Base-by-base conservation (phyloP, 1,284 basidiomycete species). In the Ustilago esculenta region DNA sequence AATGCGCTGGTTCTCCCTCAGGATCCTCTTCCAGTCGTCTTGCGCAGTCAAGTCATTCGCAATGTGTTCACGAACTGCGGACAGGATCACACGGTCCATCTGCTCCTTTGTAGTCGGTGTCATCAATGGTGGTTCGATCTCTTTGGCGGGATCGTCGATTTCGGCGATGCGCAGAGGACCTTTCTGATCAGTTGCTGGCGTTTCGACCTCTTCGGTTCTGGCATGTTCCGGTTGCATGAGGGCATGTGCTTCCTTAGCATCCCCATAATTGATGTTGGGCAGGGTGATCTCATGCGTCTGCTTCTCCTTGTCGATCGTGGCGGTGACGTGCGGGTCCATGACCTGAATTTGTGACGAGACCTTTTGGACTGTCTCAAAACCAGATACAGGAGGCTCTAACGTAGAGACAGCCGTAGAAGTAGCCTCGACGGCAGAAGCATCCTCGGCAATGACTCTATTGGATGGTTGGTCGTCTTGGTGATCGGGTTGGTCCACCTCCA, bases 31-130 rank as follows among this genome's bases (percentile, higher is more conserved):
- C 51, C 54, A 64, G 21, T 60, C 57, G 14, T 48, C 37, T 20
- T 48, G 36, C 17, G 14, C 15, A 3, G 25, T 27, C 7, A 33
- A 5, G 35, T 27, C 42, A 10, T 17, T 33, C 6, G 42, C 41
- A 21, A 65, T 58, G 46, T 65, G 43, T 24, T 50, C 36, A 5
- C 36, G 47, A 2, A 63, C 35, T 4, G 57, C 60, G 12, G 35
- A n/a, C 5, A 50, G 20, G 25, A 48, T 42, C 1, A 56, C 60
- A n/a, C 45, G 51, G 3, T 73, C 70, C 15, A 64, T 11, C 32
- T 73, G 71, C 32, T 65, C 67, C 36, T 75, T 47, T 2, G 65
- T 75, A 8, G 46, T 52, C 7, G 70, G 73, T 15, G 73, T 70
- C 47, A 65, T 52, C 11, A 61, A 32, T 2, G 66, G 66, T 41